These are phyloP conservation scores for Neurospora hispaniola DNA, from an alignment of 495 filamentous ascomycete species.

Conservation along the genomic window DNA sequence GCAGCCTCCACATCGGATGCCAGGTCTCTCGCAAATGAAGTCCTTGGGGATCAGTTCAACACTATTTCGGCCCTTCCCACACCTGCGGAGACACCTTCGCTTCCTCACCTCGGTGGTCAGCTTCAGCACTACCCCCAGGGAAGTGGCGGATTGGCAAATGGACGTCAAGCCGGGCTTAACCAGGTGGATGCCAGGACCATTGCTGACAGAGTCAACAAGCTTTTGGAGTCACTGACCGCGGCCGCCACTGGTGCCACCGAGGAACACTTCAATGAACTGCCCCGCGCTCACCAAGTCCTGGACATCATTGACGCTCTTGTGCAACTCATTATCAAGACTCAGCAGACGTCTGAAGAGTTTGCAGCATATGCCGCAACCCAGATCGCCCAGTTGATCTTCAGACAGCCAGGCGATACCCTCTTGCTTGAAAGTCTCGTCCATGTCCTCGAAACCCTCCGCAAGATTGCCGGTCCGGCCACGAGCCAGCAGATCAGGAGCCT, in stretches of 20 bases:
- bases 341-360: conserved; percentile 52
- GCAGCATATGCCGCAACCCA: conserved; percentile 57
- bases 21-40: conserved; percentile 50
- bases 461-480: conserved; percentile 63
- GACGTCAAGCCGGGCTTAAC: conserved; percentile 48
- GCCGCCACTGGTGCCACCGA: conserved; percentile 55
- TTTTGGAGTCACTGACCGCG: conserved; percentile 60
- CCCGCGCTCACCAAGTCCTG: conserved; percentile 50
- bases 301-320: conserved; percentile 49
- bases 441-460: conserved; percentile 68
- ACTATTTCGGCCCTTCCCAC: conserved; percentile 65
- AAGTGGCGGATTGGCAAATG: conserved; percentile 36
- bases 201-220: conserved; percentile 53
- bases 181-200: conserved; percentile 53
- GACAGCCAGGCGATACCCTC: conserved; percentile 41
- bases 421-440: conserved; percentile 77
- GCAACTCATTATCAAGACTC: conserved; percentile 42
- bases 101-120: conserved; percentile 56
- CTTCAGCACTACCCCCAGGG: conserved; percentile 51
- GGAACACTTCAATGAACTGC: conserved; percentile 59
- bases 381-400: conserved; percentile 59
- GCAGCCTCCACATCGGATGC: conserved; percentile 39
- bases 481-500: conserved; percentile 59
- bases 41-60: conserved; percentile 77
- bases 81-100: conserved; percentile 66